phyloP scores from a whole-genome alignment of 2,329 filamentous ascomycete species.

The Colletotrichum camelliae region DNA sequence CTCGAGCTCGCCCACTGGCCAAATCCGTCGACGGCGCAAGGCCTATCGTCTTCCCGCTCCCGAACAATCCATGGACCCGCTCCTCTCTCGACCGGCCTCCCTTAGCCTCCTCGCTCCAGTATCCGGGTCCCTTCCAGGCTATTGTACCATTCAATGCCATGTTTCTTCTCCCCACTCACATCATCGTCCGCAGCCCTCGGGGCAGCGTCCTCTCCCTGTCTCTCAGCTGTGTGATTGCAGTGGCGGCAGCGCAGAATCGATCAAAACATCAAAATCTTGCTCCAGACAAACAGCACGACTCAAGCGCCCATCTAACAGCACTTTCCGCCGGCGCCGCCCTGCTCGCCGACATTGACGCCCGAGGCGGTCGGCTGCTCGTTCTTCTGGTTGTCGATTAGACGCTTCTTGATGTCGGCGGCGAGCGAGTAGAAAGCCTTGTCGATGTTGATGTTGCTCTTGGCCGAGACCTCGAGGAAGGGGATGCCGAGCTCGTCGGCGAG shows the following conservation, averaged over 20 bases:
- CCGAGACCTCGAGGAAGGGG: conserved; percentile 97
- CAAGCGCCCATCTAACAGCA: conserved; percentile 68
- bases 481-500: conserved; percentile 96
- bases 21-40: neutral
- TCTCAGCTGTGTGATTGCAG: neutral
- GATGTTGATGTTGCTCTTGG: conserved; percentile 99
- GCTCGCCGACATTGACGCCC: conserved; percentile 73
- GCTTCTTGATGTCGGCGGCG: conserved; percentile 97
- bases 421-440: conserved; percentile 98
- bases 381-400: conserved; percentile 90
- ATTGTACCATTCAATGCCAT: neutral
- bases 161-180: neutral
- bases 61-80: neutral
- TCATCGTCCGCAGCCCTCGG: neutral
- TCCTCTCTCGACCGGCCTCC: neutral
- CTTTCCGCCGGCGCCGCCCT: conserved; percentile 67
- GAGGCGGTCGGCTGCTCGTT: conserved; percentile 64
- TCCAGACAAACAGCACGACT: neutral
- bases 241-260: conserved; percentile 7
- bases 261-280: conserved; percentile 4
- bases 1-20: neutral
- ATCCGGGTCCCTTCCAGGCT: neutral
- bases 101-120: neutral
- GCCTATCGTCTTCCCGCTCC: neutral
- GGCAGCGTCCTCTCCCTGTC: neutral